phyloP scores from a whole-genome alignment of 306 rosid species.

The Sindora glabra region DNA sequence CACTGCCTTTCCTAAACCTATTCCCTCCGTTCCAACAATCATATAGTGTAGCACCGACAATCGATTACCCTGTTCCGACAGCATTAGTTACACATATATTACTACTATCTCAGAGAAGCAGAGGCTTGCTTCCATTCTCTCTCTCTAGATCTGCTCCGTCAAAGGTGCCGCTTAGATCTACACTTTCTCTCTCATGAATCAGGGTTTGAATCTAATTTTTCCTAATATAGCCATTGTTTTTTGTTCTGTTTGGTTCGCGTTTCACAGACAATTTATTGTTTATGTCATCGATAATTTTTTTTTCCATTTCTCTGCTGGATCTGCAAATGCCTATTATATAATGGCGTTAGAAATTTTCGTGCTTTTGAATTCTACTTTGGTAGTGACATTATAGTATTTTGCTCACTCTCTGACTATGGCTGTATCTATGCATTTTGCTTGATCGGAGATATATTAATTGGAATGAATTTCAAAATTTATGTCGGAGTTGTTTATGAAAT shows the following conservation, averaged over 20 bases:
- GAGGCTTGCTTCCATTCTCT: background rate
- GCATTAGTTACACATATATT: too few relatives aligned
- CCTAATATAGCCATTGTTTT: background rate
- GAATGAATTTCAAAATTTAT: background rate
- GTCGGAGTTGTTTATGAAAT: too few relatives aligned
- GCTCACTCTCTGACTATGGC: background rate
- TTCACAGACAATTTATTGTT: background rate
- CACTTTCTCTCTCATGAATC: background rate
- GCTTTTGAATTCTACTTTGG: background rate
- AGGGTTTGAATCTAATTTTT: background rate
- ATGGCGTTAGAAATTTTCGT: background rate
- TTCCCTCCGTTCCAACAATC: too few relatives aligned
- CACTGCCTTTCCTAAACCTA: too few relatives aligned
- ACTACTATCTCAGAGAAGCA: too few relatives aligned
- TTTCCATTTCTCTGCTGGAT: background rate
- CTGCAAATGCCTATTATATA: background rate
- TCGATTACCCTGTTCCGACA: too few relatives aligned
- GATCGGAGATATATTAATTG: background rate
- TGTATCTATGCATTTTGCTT: background rate
- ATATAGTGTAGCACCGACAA: too few relatives aligned
- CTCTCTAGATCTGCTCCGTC: slow-evolving; percentile 29
- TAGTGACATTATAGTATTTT: background rate
- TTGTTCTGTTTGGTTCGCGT: slow-evolving; percentile 5
- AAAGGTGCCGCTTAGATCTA: slow-evolving; percentile 19
- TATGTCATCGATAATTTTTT: background rate